Percentiles rank a stretch among this genome's conserved stretches.
phyloP scores from a whole-genome alignment of 257 asterid species.

The Salvia hispanica region DNA sequence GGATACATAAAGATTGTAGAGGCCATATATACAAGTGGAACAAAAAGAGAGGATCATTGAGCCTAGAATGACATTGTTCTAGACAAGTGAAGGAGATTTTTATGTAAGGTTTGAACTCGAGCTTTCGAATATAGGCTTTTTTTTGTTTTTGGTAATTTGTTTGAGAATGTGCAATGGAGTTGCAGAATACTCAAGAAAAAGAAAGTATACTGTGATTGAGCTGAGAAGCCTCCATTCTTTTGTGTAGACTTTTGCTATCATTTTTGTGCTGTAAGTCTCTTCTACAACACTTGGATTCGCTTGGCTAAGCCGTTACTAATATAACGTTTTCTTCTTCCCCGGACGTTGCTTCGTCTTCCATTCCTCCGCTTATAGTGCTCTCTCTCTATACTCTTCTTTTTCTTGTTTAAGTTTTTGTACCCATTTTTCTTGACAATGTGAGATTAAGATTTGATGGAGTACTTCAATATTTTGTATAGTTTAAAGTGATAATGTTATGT shows the following conservation, averaged over 20 bases:
- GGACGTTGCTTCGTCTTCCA: too few relatives aligned
- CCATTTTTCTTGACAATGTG: too few relatives aligned
- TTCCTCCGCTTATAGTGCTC: too few relatives aligned
- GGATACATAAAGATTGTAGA: conserved; percentile 42
- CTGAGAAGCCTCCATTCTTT: conserved; percentile 34
- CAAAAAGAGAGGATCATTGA: conserved; percentile 15
- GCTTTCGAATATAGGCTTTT: conserved; percentile 51
- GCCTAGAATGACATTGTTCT: conserved; percentile 44
- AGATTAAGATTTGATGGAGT: too few relatives aligned
- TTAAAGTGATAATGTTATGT: too few relatives aligned
- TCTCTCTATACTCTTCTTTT: too few relatives aligned
- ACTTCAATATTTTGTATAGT: too few relatives aligned
- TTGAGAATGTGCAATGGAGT: conserved; percentile 54
- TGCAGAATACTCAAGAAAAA: conserved; percentile 40
- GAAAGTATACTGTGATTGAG: conserved; percentile 41
- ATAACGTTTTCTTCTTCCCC: neutral
- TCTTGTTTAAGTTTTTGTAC: too few relatives aligned
- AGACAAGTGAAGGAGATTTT: conserved; percentile 41
- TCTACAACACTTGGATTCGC: conserved; percentile 15
- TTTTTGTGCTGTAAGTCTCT: conserved; percentile 33
- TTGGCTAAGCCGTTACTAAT: conserved; percentile 34
- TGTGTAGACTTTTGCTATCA: conserved; percentile 28
- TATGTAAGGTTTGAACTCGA: conserved; percentile 52
- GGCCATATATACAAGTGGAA: conserved; percentile 46
- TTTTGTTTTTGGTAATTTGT: conserved; percentile 40